These are phyloP conservation scores for Ottelia alismoides DNA, from an alignment of 106 monocot species.

Conservation along the genomic window DNA sequence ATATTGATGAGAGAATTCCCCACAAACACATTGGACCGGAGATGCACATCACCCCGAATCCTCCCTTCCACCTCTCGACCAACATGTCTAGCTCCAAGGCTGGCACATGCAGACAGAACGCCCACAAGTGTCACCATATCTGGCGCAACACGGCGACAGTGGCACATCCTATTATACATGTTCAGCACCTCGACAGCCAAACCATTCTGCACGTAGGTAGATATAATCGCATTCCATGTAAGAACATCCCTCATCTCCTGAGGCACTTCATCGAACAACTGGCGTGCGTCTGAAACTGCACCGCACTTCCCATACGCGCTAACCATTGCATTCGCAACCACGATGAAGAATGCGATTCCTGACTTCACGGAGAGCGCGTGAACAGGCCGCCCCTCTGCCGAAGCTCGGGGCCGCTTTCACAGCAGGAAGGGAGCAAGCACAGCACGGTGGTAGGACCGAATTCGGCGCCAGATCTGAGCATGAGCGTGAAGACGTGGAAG, in stretches of 20 bases:
- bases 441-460: constrained; percentile 51
- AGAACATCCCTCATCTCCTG: constrained; percentile 17
- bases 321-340: constrained; percentile 47
- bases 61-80: constrained; percentile 30
- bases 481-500: constrained; percentile 30
- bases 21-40: constrained; percentile 25
- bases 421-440: constrained; percentile 29
- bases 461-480: constrained; percentile 21
- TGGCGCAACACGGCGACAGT: constrained; percentile 12
- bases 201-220: constrained; percentile 56
- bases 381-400: constrained; percentile 5
- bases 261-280: constrained; percentile 41
- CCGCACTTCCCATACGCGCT: constrained; percentile 30
- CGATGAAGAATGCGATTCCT: constrained; percentile 1
- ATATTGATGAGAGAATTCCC: constrained; percentile 59
- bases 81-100: constrained; percentile 33
- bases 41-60: neutral
- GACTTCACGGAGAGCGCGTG: constrained; percentile 25
- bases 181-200: constrained; percentile 31
- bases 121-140: constrained; percentile 62
- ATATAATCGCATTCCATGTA: constrained; percentile 62
- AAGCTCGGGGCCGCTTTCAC: neutral
- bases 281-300: constrained; percentile 21
- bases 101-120: constrained; percentile 55
- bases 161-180: constrained; percentile 16